Base-by-base conservation (phyloP, 2,329 filamentous ascomycete genomes). In the Talaromyces atroroseus region DNA sequence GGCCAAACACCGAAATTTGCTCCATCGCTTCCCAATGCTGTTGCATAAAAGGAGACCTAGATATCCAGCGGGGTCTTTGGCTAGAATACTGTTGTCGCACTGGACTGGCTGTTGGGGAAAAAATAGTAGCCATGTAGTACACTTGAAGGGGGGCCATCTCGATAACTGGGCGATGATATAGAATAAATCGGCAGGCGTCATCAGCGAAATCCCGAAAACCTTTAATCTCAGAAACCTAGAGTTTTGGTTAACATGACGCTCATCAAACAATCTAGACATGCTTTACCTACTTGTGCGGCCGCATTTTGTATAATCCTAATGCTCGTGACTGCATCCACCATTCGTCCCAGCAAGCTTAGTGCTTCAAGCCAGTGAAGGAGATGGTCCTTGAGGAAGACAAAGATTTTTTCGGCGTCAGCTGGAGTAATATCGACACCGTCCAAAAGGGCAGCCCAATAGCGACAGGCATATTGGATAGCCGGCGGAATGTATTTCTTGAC, bases 91-190 rank as follows among this genome's bases (percentile, higher is more conserved):
- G 29, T 34, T 34, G 6, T 34, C 29, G 29, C 29, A 34, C 29
- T 34, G 10, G 11, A 34, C 29, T 34, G 7, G 29, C 29, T 12
- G 29, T 34, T 12, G 29, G 29, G 2, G 29, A 5, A 12, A 34
- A 34, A 34, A 34, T 12, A 34, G 6, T 10, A 34, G 11, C 29
- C 29, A 34, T 34, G 16, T 18, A 64, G 58, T 74, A 74, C 12
- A 68, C 32, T 58, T 74, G 69, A 32, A 74, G 66, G 7, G 72
- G 72, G 7, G 65, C 64, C 29, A 49, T 51, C 21, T 70, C 62
- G 40, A 65, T 59, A 40, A 71, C 62, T 18, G 62, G 59, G 26
- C 59, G 36, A 55, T 65, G 63, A 46, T 59, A 60, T 1, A 68
- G 59, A 40, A 70, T 42, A 59, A 73, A 71, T 32, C 65, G 59